phyloP scores from a whole-genome alignment of 306 rosid genomes.

The Quercus mongolica region DNA sequence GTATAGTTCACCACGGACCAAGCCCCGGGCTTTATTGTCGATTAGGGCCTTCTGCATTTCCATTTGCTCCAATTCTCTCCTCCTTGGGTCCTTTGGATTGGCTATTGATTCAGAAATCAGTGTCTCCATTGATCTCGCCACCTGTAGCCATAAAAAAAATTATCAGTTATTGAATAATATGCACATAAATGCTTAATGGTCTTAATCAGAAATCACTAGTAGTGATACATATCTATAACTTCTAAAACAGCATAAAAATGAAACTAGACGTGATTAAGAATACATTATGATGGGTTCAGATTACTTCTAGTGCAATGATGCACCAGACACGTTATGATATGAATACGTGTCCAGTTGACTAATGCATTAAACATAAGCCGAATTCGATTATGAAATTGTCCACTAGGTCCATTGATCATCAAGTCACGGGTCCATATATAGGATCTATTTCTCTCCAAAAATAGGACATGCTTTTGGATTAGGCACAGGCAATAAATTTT shows the following conservation, averaged over 20 bases:
- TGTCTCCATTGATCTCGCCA: constrained; percentile 57
- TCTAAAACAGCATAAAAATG: too few species aligned
- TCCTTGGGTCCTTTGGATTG: constrained; percentile 54
- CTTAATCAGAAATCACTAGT: constrained; percentile 3
- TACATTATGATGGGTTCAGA: too few species aligned
- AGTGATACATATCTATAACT: too few species aligned
- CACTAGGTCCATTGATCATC: too few species aligned
- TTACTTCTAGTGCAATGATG: fast-evolving
- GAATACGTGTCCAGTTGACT: too few species aligned
- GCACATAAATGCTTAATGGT: neutral
- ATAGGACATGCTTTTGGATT: too few species aligned
- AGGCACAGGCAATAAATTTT: too few species aligned
- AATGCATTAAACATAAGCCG: too few species aligned
- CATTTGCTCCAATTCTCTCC: constrained; percentile 44
- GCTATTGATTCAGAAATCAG: constrained; percentile 46
- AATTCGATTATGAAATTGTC: too few species aligned
- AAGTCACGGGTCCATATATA: too few species aligned
- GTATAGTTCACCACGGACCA: constrained; percentile 50
- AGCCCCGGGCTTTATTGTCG: constrained; percentile 54
- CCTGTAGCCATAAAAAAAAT: constrained; percentile 24
- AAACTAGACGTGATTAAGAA: too few species aligned
- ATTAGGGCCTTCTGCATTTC: constrained; percentile 48
- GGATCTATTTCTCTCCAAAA: too few species aligned
- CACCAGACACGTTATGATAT: fast-evolving
- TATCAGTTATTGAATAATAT: neutral